Conservation (phyloP, 2,329 filamentous ascomycete species). For the Harringtonia aguacate region DNA sequence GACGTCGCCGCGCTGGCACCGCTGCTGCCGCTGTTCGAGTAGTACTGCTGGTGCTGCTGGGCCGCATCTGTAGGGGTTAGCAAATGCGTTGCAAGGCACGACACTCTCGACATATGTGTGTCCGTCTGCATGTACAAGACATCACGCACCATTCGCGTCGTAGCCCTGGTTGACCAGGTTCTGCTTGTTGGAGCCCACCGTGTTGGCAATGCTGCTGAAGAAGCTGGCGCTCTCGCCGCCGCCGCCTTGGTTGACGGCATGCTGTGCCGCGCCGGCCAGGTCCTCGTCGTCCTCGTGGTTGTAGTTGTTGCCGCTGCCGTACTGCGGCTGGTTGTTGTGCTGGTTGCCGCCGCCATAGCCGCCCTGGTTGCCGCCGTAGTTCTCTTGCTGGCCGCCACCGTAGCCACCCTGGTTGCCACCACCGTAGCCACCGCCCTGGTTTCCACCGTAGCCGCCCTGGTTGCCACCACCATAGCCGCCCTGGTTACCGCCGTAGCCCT, state of each 20-base stretch:
- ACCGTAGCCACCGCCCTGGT: neutral
- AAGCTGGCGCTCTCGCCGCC: conserved; percentile 37
- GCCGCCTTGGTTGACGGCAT: conserved; percentile 31
- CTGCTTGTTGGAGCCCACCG: conserved; percentile 38
- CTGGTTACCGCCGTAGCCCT: neutral
- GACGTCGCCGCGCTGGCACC: conserved; percentile 35
- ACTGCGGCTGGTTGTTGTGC: neutral
- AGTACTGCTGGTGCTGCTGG: conserved; percentile 65
- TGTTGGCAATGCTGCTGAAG: conserved; percentile 36
- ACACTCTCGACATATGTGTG: too few species aligned
- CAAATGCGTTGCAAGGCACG: too few species aligned
- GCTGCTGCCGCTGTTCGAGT: conserved; percentile 37
- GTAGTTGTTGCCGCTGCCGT: conserved; percentile 19
- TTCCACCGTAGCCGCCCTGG: neutral
- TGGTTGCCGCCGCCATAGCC: conserved; percentile 4
- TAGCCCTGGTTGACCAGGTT: conserved; percentile 32
- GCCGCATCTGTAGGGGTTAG: conserved; percentile 64
- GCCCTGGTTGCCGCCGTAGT: neutral
- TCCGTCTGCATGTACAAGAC: too few species aligned
- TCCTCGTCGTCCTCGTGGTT: conserved; percentile 34
- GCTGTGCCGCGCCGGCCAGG: conserved; percentile 33
- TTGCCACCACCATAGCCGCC: neutral
- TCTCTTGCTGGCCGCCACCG: conserved; percentile 6
- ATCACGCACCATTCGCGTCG: conserved; percentile 38
- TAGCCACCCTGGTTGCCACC: conserved; percentile 1